These are phyloP conservation scores for Aspergillus olivimuriae DNA, from an alignment of 495 filamentous ascomycete species.

Conservation along the genomic window DNA sequence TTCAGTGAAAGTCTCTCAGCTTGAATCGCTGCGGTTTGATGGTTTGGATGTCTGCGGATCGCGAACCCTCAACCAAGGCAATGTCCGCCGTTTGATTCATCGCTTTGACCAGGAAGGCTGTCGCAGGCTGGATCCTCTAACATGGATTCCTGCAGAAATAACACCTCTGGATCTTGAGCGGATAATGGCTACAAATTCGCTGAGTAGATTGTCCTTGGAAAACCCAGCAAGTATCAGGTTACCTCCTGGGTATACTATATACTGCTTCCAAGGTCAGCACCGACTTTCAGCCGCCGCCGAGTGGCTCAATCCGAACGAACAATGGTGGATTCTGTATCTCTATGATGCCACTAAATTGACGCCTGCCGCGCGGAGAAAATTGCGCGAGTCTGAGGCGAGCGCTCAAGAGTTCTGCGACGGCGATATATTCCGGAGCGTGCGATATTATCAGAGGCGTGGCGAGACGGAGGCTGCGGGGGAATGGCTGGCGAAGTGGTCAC, in stretches of 20 bases:
- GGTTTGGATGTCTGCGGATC: too few species aligned
- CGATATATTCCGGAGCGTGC: conserved; percentile 10
- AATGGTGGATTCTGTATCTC: conserved; percentile 8
- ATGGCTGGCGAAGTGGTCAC: conserved; percentile 11
- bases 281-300: conserved; percentile 5
- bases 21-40: too few species aligned
- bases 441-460: conserved; percentile 6
- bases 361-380: background rate
- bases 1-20: too few species aligned
- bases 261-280: conserved; percentile 8
- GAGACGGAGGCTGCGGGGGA: conserved; percentile 3
- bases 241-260: background rate
- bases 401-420: conserved; percentile 5
- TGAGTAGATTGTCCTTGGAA: background rate
- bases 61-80: too few species aligned
- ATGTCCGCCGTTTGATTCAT: conserved; percentile 6
- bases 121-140: conserved; percentile 9
- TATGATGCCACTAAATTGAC: conserved; percentile 7
- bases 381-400: conserved; percentile 5
- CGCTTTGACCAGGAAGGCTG: conserved; percentile 12
- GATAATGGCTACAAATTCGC: background rate
- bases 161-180: conserved; percentile 1
- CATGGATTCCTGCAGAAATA: conserved; percentile 11
- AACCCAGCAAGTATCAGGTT: conserved; percentile 1
- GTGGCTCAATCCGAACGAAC: conserved; percentile 7